These are phyloP conservation scores for Isoetes taiwanensis DNA, from an alignment of 75 land plant species.

Conservation along the genomic window DNA sequence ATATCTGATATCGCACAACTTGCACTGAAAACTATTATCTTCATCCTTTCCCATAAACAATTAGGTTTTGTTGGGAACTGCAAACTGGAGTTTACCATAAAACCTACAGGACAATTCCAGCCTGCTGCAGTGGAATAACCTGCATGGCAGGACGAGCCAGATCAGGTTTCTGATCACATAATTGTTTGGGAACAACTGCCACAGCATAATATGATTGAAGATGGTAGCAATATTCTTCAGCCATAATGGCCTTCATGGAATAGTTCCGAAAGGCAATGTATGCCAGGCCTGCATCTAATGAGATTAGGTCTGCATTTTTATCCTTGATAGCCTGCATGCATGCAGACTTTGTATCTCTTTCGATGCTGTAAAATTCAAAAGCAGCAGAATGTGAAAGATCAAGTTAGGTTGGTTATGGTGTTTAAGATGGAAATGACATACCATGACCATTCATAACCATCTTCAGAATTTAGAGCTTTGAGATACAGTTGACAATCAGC, in stretches of 20 bases:
- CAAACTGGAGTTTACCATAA: slow-evolving; percentile 3
- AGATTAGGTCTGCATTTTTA: slow-evolving; percentile 26
- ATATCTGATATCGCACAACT: slow-evolving; percentile 31
- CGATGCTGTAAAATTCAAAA: slow-evolving; percentile 13
- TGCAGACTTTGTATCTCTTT: slow-evolving; percentile 16
- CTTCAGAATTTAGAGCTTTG: slow-evolving; percentile 4
- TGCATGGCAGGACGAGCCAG: slow-evolving; percentile 31
- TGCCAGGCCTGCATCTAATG: slow-evolving; percentile 29
- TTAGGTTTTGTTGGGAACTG: not conserved
- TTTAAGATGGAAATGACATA: not conserved
- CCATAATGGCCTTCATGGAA: slow-evolving; percentile 34
- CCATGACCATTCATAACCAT: slow-evolving; percentile 25
- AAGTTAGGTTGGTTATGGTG: too few species aligned
- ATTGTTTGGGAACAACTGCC: slow-evolving; percentile 20
- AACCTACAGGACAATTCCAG: slow-evolving; percentile 29
- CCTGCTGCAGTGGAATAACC: slow-evolving; percentile 30
- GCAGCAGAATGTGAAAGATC: too few species aligned
- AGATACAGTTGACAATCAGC: slow-evolving; percentile 14
- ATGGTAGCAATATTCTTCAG: slow-evolving; percentile 25
- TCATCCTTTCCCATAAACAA: not conserved
- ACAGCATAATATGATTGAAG: slow-evolving; percentile 20
- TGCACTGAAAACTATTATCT: slow-evolving; percentile 21
- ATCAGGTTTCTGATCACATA: slow-evolving; percentile 13
- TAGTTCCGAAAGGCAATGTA: slow-evolving; percentile 30
- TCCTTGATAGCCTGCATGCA: slow-evolving; percentile 26